These are phyloP conservation scores for Polyporus tsugae DNA, from an alignment of 1,284 basidiomycete genomes.

Conservation along the genomic window DNA sequence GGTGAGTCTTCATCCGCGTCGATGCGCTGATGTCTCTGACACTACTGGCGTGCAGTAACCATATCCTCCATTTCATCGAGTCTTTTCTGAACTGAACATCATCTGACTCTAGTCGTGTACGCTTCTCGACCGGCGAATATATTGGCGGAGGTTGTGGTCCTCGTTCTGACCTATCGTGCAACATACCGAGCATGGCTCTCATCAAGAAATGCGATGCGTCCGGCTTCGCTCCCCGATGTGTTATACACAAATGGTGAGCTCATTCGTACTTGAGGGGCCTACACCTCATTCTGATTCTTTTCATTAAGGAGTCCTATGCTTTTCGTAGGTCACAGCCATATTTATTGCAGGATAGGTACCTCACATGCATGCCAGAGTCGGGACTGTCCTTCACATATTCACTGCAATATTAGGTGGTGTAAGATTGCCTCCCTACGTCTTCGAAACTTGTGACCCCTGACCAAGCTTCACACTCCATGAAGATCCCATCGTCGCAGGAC, in stretches of 20 bases:
- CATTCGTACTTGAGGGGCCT: background rate
- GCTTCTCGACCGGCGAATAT: background rate
- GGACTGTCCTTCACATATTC: too few relatives aligned
- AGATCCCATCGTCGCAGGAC: too few relatives aligned
- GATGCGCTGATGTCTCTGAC: background rate
- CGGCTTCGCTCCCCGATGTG: background rate
- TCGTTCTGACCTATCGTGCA: background rate
- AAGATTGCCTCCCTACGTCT: too few relatives aligned
- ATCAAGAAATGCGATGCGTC: background rate
- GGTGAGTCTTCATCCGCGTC: background rate
- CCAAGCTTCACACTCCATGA: too few relatives aligned
- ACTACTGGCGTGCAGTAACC: background rate
- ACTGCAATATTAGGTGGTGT: too few relatives aligned
- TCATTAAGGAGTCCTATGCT: background rate
- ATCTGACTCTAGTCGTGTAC: background rate
- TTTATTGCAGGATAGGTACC: too few relatives aligned
- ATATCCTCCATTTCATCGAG: too few relatives aligned
- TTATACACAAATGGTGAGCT: conserved; percentile 2
- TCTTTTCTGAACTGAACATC: background rate
- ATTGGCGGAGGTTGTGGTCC: background rate
- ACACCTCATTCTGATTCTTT: background rate
- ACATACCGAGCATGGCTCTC: background rate
- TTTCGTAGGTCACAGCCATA: too few relatives aligned
- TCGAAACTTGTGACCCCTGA: too few relatives aligned
- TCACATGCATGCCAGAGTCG: too few relatives aligned